Evolutionary conservation across 306 rosid species (phyloP), one percentile per base, ranked within the genome.

Genomic region (Canavalia gladiata): DNA sequence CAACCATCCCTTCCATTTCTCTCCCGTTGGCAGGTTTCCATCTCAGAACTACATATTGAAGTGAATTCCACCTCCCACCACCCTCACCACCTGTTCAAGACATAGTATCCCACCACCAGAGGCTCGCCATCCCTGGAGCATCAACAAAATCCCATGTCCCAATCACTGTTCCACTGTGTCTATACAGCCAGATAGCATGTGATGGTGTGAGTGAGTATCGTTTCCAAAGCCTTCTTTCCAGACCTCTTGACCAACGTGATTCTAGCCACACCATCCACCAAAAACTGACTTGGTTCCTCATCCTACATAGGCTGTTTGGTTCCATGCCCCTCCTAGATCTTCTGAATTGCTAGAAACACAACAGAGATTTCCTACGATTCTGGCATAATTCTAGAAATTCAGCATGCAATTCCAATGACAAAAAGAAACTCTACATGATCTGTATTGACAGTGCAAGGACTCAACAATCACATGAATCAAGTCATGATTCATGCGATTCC

Each of bases 251-350:
- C 37, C 62, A 34, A 49, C 41, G 39, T 29, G 41, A 52, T 64
- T 73, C 50, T 6, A 8, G 25, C 33, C 81, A 55, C 76, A 82
- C 30, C 41, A 37, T 37, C 30, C 63, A 75, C 76, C 81, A 76
- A 75, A 55, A 46, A 28, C 43, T 74, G 39, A 30, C 54, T 66
- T 29, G 0, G 68, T 68, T 67, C 18, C 29, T 55, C 76, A 46
- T 18, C 76, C 62, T 45, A 42, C 28, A 5, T 25, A 33, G 33
- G 51, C 55, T 28, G 54, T 60, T 70, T 37, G 11, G 31, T 58
- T 60, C 64, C 54, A 37, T 13, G 25, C 28, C 51, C 34, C 13
- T 50, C 30, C 10, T 1, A 64, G 1, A 80, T 62, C 49, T 33
- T 62, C 49, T 33, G 25, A 33, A 65, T 55, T 4, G 45, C 35